Evolutionary conservation across 768 basidiomycete genomes (phyloP), one percentile per base, ranked within the genome.

Genomic region (Wakefieldia striispora): DNA sequence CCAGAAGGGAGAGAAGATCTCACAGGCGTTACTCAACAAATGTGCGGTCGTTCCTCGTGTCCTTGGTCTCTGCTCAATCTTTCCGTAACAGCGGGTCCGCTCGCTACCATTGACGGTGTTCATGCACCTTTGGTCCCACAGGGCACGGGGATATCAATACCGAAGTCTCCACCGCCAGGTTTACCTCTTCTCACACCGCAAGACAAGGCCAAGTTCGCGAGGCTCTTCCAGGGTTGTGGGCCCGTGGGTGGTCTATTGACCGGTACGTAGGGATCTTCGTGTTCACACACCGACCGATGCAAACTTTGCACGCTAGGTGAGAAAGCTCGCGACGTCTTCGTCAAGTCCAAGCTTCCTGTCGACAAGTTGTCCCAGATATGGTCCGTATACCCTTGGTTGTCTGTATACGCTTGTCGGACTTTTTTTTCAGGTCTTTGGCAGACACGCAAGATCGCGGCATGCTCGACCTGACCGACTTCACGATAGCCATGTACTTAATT

Each of bases 401-500:
- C 24, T n/a, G 20, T n/a, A 19, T 12, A 19, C 33, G 11, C 37
- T 6, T 47, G 35, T 47, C 19, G 23, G 40, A 45, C 29, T 17
- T 43, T 34, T 36, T 35, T 43, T 43, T 3, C 59, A 97, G 94
- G 95, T 86, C 79, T 55, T 79, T 99, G 34, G 88, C 95, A n/a
- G 97, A 99, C 68, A 95, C 94, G 4, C 89, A 95, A 69, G 82
- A 88, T 57, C 81, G 97, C 53, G 95, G 97, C 44, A 74, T 78
- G 12, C 83, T 99, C 51, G 97, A 99, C 66, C 73, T 83, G 14
- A 77, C 86, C 39, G 97, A 99, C 70, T 99, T 99, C 64, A 86
- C 88, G 51, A 83, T 99, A 61, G 97, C 87, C 35, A 95, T 97
- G 94, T 92, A 91, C 68, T 81, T 97, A 64, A 94, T 98, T 56